Evolutionary conservation across 202 grass and related monocot species (phyloP).

Genomic region (Panicum hallii): DNA sequence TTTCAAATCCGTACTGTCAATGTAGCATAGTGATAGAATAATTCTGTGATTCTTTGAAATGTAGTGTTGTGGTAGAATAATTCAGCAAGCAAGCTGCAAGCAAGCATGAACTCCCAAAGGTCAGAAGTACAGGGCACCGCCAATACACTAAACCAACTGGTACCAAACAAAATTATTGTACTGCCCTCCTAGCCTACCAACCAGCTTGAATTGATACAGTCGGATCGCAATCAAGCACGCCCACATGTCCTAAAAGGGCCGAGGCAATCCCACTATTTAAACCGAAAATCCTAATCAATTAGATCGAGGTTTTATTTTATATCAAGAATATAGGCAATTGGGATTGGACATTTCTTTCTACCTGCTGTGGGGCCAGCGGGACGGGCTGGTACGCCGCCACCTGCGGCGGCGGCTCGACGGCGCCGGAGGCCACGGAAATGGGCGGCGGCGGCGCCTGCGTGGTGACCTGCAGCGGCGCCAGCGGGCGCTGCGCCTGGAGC

Average conservation of each 20-base stretch:
- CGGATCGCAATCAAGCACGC: slow-evolving; percentile 34
- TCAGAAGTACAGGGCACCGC: neutral
- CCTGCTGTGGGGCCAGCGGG: slow-evolving; percentile 54
- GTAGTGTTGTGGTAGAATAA: neutral
- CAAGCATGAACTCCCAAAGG: slow-evolving; percentile 3
- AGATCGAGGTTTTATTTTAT: neutral
- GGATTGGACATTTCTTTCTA: slow-evolving; percentile 27
- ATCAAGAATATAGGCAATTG: slow-evolving; percentile 20
- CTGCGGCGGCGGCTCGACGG: slow-evolving; percentile 46
- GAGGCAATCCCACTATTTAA: slow-evolving; percentile 39
- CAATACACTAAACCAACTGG: slow-evolving; percentile 2
- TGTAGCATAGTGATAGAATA: neutral
- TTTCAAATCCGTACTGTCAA: slow-evolving; percentile 3
- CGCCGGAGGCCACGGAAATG: slow-evolving; percentile 56
- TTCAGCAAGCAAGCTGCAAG: neutral
- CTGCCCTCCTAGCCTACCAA: slow-evolving; percentile 35
- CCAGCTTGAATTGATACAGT: slow-evolving; percentile 26
- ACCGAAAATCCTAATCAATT: slow-evolving; percentile 5
- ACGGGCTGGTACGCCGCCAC: slow-evolving; percentile 47
- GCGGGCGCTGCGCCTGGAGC: slow-evolving; percentile 73
- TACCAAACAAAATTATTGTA: slow-evolving; percentile 55
- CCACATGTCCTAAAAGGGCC: slow-evolving; percentile 43
- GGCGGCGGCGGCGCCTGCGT: slow-evolving; percentile 58
- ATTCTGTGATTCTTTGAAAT: neutral
- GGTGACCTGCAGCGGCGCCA: slow-evolving; percentile 83